Conservation (phyloP, 352 stramenopile species). For the Phytopythium helicoides region DNA sequence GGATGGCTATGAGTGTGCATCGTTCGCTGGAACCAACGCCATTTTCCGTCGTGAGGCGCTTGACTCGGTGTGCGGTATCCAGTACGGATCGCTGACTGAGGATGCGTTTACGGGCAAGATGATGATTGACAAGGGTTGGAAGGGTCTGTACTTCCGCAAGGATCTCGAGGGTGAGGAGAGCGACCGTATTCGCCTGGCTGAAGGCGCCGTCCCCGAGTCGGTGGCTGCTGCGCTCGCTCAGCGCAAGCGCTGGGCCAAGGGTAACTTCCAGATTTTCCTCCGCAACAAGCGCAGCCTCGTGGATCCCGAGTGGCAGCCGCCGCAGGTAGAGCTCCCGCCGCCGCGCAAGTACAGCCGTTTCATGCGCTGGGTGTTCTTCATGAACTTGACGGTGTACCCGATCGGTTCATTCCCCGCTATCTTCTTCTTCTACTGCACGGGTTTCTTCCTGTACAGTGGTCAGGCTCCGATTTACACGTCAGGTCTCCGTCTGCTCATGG, state of each 20-base stretch:
- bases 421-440: constrained; percentile 78
- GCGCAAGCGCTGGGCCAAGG: constrained; percentile 75
- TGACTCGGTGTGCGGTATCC: constrained; percentile 71
- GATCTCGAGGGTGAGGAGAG: constrained; percentile 66
- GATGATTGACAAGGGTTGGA: constrained; percentile 83
- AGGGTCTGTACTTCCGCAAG: constrained; percentile 76
- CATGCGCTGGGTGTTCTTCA: constrained; percentile 81
- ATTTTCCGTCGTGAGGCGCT: constrained; percentile 74
- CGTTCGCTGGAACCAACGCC: constrained; percentile 72
- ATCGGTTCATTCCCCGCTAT: constrained; percentile 72
- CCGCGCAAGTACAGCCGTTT: constrained; percentile 74
- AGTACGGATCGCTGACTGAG: constrained; percentile 73
- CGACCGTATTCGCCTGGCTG: constrained; percentile 65
- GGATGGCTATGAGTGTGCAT: constrained; percentile 72
- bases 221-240: constrained; percentile 57
- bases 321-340: constrained; percentile 43
- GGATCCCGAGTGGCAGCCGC: constrained; percentile 53
- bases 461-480: constrained; percentile 73
- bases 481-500: constrained; percentile 60
- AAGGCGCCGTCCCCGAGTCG: constrained; percentile 65
- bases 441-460: constrained; percentile 72
- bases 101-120: constrained; percentile 77
- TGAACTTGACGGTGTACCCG: constrained; percentile 76
- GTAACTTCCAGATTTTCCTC: constrained; percentile 76
- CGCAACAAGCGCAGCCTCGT: constrained; percentile 65